Base-by-base conservation (phyloP, 768 basidiomycete genomes). In the Boletus insuetus region DNA sequence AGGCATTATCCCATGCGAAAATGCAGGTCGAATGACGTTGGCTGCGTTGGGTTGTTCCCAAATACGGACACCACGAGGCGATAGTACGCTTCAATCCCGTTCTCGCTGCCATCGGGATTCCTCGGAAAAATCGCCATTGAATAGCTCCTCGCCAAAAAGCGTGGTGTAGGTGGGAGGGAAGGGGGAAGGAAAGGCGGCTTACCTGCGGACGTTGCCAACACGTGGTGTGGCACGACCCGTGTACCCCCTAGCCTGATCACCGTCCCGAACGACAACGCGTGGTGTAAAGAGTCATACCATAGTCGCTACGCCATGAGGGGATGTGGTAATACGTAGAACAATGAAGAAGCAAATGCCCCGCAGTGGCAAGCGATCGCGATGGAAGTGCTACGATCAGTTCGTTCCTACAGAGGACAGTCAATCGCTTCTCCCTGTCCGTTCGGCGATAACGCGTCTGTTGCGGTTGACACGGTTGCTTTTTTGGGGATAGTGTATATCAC, bases 391-490 rank as follows among this genome's bases (percentile, higher is more conserved):
- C 41, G 58, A 60, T 60, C 52, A 55, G 38, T 35, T 37, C 46
- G 6, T 26, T 9, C 45, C 44, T 22, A 38, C 54, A 48, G 40
- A n/a, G 58, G 62, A 42, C 45, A 56, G 54, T 53, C 58, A 51
- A 53, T 60, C 62, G 49, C 63, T 46, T 45, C 54, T 46, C 42
- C 20, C 49, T 16, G 46, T 48, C 10, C 19, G n/a, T 40, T 61
- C 63, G 63, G 63, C 53, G 63, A 64, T 64, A 65, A 35, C 20
- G 51, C 24, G 63, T 46, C 51, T 22, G 35, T 51, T 19, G 29
- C 26, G 35, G 29, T 9, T 51, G 46, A 37, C 34, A 49, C 45
- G 8, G 11, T 19, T 53, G 31, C 52, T 49, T 31, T 53, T 34
- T 54, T 44, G 29, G 47, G 43, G 44, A 46, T 16, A 37, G 35